Evolutionary conservation across 495 filamentous ascomycete genomes (phyloP), one percentile per base, ranked within the genome.

Genomic region (Choiromyces venosus): DNA sequence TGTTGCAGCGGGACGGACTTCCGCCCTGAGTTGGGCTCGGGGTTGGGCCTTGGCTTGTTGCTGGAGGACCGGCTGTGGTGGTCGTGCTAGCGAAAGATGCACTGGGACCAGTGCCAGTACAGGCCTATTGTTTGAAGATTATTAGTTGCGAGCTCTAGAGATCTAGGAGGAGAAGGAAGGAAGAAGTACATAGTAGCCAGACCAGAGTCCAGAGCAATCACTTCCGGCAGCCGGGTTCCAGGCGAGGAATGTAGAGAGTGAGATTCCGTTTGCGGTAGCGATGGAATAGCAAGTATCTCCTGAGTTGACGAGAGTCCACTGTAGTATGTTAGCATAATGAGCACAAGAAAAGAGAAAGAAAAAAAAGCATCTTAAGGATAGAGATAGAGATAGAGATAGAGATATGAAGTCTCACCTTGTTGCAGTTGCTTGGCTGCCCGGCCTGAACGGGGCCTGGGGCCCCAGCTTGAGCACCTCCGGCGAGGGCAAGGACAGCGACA

Each of bases 201-300:
- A 18, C 72, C 68, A 69, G 65, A 85, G 80, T 69, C 83, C 84
- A 0, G 78, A 65, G 76, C 84, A 85, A 35, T 73, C 69, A 14
- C 72, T 46, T 18, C 84, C 80, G 37, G 85, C 78, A 46, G 82
- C 83, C 0, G 83, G 74, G 76, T 87, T 87, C 81, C 81, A 84
- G 69, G 70, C 71, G 44, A 75, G 74, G 69, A 85, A 75, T 5
- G 83, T 40, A 16, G 74, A 65, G 25, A 79, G 73, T 29, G 78
- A 70, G 37, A 83, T 80, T 40, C 82, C 81, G n/a, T n/a, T n/a
- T 19, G 65, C 65, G 19, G 21, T 5, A 7, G 65, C n/a, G 65
- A 66, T 66, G 8, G 65, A 66, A 33, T n/a, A 7, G 67, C 67
- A 68, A 25, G 37, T 68, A 10, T 68, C 37, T 38, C 67, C 37